phyloP scores from a whole-genome alignment of 169 alveolate species.

The Eimeria tenella region DNA sequence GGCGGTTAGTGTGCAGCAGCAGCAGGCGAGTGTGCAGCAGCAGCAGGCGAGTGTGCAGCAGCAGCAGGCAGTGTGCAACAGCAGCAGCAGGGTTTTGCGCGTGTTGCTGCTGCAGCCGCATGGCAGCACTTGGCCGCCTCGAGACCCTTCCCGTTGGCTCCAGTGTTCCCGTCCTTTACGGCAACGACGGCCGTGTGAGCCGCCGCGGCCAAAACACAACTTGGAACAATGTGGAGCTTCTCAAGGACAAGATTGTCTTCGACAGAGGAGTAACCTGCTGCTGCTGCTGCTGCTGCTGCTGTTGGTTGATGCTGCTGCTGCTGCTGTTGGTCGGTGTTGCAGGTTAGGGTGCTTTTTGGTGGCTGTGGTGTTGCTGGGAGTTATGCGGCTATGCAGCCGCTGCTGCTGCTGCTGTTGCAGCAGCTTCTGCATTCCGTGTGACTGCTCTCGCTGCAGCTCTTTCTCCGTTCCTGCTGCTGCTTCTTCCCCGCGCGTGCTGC shows the following conservation, averaged over 20 bases:
- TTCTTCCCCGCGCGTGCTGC: too few relatives aligned
- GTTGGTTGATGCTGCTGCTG: constrained; percentile 12
- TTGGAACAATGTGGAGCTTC: background rate
- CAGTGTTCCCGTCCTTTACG: background rate
- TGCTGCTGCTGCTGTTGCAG: background rate
- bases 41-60: constrained; percentile 5
- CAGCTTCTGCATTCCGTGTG: background rate
- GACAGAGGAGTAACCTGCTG: constrained; percentile 12
- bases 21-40: background rate
- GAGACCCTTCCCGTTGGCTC: background rate
- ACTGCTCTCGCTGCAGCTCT: background rate
- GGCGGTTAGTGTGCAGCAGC: background rate
- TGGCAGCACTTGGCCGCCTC: background rate
- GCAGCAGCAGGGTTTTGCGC: background rate
- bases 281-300: constrained; percentile 36
- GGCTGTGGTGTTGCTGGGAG: background rate
- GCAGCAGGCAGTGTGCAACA: background rate
- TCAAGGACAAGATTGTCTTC: background rate
- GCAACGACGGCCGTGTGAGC: background rate
- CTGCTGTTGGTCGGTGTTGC: background rate
- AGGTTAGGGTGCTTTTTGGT: background rate
- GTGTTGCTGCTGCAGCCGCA: constrained; percentile 1
- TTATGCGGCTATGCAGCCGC: background rate
- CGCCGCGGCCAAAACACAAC: background rate
- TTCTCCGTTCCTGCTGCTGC: too few relatives aligned